Evolutionary conservation across 192 early-diverging fungal genomes (phyloP), one percentile per base, ranked within the genome.

Genomic region (Piromyces sp.): DNA sequence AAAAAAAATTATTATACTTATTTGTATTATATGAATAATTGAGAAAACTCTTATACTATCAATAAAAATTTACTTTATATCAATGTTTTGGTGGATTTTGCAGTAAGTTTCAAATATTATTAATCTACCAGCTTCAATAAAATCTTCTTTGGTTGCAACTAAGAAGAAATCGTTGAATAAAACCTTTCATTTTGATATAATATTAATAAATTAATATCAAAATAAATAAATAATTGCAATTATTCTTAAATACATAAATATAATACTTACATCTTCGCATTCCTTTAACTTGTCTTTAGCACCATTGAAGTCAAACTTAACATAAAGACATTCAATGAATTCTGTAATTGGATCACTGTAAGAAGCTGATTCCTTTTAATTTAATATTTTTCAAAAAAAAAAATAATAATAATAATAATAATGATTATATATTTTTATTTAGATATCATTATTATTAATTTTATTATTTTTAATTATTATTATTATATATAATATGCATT

Each of bases 101-200:
- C 96, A 97, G 88, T 98, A 98, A 15, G 94, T 96, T 87, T 98
- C 97, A 83, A 96, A 96, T 79, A 97, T 94, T 84, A 96, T 95
- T 85, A 94, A 91, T 80, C 96, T 90, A 3, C 95, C 97, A 86
- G 94, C 96, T 88, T 97, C 96, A 80, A 96, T 92, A 86, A 97
- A 98, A 84, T 98, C 96, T 79, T 94, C 93, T 81, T 92, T 89
- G n/a, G 93, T 93, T 15, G 93, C 86, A 13, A 93, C 93, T 84
- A 97, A 87, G 89, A 98, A 98, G 85, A 95, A 97, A 84, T 98
- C 97, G 80, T 93, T 92, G 81, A 88, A 89, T 29, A 98, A 86
- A 4, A 97, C 95, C 82, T 82, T 37, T 37, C 22, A 22, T 19
- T 33, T n/a, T n/a, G n/a, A n/a, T n/a, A n/a, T n/a, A n/a, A n/a